Evolutionary conservation across 2,329 filamentous ascomycete genomes (phyloP), one percentile per base, ranked within the genome.

Genomic region (Diaporthe ampelina): DNA sequence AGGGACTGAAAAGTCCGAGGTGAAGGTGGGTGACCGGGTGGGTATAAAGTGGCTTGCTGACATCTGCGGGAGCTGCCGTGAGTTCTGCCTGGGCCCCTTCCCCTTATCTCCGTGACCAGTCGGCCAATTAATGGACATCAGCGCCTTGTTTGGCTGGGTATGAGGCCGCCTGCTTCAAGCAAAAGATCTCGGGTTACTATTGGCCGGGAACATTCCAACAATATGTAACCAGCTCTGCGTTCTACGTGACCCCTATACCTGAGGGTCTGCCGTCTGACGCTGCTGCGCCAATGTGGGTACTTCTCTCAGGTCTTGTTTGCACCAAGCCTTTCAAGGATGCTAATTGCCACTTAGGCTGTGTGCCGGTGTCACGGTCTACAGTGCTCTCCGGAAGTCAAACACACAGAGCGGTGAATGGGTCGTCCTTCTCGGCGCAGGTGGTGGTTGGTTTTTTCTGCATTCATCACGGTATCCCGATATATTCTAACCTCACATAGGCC

Each of bases 161-260:
- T 2, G 92, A 93, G 76, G 90, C 90, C 24, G 85, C 90, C n/a
- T 93, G 91, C 77, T 90, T 92, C 77, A 88, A 89, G 56, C 84
- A 86, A 74, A 90, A 89, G 79, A 81, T 94, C 65, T 91, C 88
- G 0, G 92, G 92, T 7, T 94, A 93, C 83, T 92, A 90, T 80
- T 90, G 88, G 0, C 92, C 92, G 0, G 92, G 92, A 50, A 94
- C 92, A n/a, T 94, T 94, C 80, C 92, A 94, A 80, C 91, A 93
- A 82, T 94, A 93, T 79, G 88, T 88, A 24, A 80, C 92, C 21
- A 88, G 87, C 0, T 90, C 91, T 13, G 91, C 91, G 4, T 88
- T 89, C 82, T 94, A 94, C 80, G 92, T 93, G 2, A 94, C 92
- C 0, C 91, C 91, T 2, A 93, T 94, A 77, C 92, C 92, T 2